phyloP scores from a whole-genome alignment of 2,329 filamentous ascomycete species.

The Sporothrix dimorphospora region DNA sequence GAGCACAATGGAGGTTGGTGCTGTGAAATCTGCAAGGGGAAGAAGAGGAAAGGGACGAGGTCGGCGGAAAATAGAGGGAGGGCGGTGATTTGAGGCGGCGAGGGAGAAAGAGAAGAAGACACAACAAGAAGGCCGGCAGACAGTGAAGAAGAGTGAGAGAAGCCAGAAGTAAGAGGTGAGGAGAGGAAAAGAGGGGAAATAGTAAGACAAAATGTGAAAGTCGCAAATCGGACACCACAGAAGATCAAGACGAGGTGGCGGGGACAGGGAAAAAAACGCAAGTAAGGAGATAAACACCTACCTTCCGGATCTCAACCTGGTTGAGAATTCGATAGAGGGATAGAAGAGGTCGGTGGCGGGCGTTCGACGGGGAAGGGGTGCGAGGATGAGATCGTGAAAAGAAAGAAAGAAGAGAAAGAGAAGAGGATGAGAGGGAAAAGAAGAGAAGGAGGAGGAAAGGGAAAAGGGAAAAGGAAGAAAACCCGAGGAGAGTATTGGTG shows the following conservation, averaged over 20 bases:
- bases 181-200: neutral
- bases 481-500: conserved; percentile 31
- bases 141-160: conserved; percentile 37
- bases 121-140: conserved; percentile 34
- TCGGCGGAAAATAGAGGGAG: conserved; percentile 35
- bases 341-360: conserved; percentile 34
- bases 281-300: conserved; percentile 37
- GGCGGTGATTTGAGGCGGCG: conserved; percentile 15
- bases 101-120: neutral
- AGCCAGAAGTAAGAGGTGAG: conserved; percentile 33
- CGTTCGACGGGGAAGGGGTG: conserved; percentile 37
- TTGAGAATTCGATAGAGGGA: conserved; percentile 38
- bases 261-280: conserved; percentile 34
- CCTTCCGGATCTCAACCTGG: conserved; percentile 1
- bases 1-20: conserved; percentile 13
- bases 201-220: conserved; percentile 19
- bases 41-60: conserved; percentile 7
- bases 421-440: conserved; percentile 31
- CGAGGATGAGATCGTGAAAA: conserved; percentile 25
- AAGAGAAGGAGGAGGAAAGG: conserved; percentile 29
- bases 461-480: conserved; percentile 32
- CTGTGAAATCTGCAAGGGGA: neutral
- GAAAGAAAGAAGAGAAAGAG: conserved; percentile 34
- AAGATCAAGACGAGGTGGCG: conserved; percentile 17
- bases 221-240: neutral